Conservation (phyloP, 495 filamentous ascomycete species). For the Talaromyces thailandensis region DNA sequence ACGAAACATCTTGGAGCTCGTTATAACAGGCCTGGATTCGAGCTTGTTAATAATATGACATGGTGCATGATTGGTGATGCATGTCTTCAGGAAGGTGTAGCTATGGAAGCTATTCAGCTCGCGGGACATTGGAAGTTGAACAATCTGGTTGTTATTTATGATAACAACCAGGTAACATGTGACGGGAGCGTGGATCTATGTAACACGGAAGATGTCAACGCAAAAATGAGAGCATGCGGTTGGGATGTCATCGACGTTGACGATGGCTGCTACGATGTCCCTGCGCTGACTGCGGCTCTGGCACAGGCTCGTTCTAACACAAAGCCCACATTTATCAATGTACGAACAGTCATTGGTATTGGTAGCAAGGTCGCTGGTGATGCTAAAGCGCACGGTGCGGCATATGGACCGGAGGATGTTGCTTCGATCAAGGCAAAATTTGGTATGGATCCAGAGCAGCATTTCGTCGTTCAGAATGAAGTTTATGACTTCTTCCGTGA, state of each 20-base stretch:
- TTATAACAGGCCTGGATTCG: conserved; percentile 42
- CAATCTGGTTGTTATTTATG: conserved; percentile 48
- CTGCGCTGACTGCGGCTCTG: conserved; percentile 40
- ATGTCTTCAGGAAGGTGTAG: conserved; percentile 53
- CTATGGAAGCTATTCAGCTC: conserved; percentile 44
- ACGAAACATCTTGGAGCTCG: conserved; percentile 44
- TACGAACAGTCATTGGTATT: conserved; percentile 48
- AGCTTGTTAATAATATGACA: conserved; percentile 38
- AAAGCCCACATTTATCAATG: conserved; percentile 52
- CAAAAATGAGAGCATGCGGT: conserved; percentile 48
- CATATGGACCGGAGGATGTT: conserved; percentile 38
- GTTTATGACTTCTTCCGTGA: conserved; percentile 42
- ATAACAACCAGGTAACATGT: conserved; percentile 50
- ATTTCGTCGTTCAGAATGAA: conserved; percentile 36
- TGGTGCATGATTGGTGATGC: conserved; percentile 54
- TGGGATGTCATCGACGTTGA: conserved; percentile 49
- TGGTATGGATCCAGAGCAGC: conserved; percentile 34
- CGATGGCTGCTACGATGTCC: conserved; percentile 45
- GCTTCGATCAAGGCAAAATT: conserved; percentile 38
- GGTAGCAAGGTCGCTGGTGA: conserved; percentile 41
- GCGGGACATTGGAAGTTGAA: conserved; percentile 47
- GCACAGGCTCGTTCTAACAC: conserved; percentile 28
- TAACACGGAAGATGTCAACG: conserved; percentile 50
- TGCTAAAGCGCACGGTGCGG: conserved; percentile 42
- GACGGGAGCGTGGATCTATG: conserved; percentile 47